Evolutionary conservation across 805 yeast genomes (phyloP).

Genomic region (Suhomyces sp.): DNA sequence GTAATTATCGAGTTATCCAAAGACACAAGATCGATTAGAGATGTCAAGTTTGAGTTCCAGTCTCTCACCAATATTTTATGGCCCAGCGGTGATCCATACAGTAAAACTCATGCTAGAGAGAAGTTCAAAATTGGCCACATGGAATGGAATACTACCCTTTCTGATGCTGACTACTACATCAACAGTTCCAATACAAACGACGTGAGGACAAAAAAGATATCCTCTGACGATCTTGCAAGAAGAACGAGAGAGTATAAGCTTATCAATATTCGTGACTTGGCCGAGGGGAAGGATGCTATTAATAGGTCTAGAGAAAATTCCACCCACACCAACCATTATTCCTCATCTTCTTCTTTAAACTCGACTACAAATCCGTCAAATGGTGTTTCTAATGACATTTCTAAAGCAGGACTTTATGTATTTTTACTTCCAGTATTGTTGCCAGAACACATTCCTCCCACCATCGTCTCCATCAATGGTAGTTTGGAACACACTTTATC

Average conservation of each 20-base stretch:
- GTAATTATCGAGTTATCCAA: constrained; percentile 45
- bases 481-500: constrained; percentile 41
- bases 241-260: constrained; percentile 33
- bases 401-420: constrained; percentile 66
- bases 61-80: constrained; percentile 46
- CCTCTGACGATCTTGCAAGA: constrained; percentile 44
- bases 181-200: constrained; percentile 43
- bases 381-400: constrained; percentile 11
- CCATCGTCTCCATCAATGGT: constrained; percentile 52
- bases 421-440: constrained; percentile 62
- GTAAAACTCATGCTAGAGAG: constrained; percentile 43
- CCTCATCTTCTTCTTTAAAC: background rate
- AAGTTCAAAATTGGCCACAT: constrained; percentile 46
- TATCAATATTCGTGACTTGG: constrained; percentile 7
- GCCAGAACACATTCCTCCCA: constrained; percentile 62
- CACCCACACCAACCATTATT: background rate
- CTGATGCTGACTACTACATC: constrained; percentile 45
- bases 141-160: constrained; percentile 39
- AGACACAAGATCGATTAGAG: constrained; percentile 32
- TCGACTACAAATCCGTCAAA: background rate
- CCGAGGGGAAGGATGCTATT: constrained; percentile 5
- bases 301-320: background rate
- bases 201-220: constrained; percentile 36
- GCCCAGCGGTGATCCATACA: constrained; percentile 53
- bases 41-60: constrained; percentile 40